These are phyloP conservation scores for Starmera caribaea DNA, from an alignment of 805 yeast genomes.

Conservation along the genomic window DNA sequence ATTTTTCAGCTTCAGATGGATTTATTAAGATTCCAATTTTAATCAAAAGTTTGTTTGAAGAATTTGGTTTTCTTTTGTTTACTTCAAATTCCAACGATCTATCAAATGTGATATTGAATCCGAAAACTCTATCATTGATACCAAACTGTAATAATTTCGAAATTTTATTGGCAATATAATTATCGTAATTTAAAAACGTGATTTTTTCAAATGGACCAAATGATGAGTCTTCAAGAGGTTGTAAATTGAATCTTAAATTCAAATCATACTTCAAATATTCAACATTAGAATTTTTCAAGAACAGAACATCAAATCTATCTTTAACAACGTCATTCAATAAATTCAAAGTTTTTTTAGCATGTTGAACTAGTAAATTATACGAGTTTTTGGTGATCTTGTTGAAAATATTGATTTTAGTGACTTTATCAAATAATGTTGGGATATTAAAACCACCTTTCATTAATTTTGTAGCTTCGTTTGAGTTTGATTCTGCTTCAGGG, in stretches of 20 bases:
- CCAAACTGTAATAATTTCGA: slow-evolving; percentile 47
- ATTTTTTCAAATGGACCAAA: slow-evolving; percentile 69
- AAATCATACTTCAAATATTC: slow-evolving; percentile 59
- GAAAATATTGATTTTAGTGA: slow-evolving; percentile 66
- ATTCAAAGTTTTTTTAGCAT: slow-evolving; percentile 58
- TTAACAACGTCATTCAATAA: slow-evolving; percentile 69
- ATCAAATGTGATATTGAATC: slow-evolving; percentile 24
- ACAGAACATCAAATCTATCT: slow-evolving; percentile 75
- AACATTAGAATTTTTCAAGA: slow-evolving; percentile 49
- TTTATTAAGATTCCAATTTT: slow-evolving; percentile 61
- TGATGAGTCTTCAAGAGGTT: slow-evolving; percentile 28
- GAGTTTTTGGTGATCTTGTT: slow-evolving; percentile 73
- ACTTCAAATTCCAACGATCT: slow-evolving; percentile 22
- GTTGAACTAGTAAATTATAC: slow-evolving; percentile 48
- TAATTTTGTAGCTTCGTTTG: slow-evolving; percentile 25
- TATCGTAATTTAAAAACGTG: slow-evolving; percentile 59
- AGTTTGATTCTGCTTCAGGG: slow-evolving; percentile 22
- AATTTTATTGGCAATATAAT: slow-evolving; percentile 52
- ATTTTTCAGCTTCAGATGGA: slow-evolving; percentile 64
- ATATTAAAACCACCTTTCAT: slow-evolving; percentile 54
- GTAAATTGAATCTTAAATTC: slow-evolving; percentile 36
- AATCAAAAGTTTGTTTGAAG: slow-evolving; percentile 21
- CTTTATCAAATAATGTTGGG: slow-evolving; percentile 71
- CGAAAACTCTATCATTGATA: slow-evolving; percentile 36
- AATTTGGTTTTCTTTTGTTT: slow-evolving; percentile 43